These are phyloP conservation scores for Eucalyptus polybractea DNA, from an alignment of 345 rosid genomes.

Conservation along the genomic window DNA sequence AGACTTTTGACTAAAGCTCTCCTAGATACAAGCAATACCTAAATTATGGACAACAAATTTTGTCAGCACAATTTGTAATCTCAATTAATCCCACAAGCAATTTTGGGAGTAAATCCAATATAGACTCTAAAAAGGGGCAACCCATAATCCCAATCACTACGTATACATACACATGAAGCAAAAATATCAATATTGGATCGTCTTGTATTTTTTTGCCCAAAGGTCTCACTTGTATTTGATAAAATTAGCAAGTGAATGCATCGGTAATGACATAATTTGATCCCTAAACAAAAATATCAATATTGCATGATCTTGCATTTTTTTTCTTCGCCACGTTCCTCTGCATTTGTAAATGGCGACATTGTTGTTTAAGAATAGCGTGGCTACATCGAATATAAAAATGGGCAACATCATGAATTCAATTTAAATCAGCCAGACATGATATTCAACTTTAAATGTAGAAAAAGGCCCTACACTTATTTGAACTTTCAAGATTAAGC, in stretches of 20 bases:
- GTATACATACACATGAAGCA: background rate
- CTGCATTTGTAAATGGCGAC: background rate
- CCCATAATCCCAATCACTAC: background rate
- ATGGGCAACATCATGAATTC: background rate
- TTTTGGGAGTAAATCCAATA: background rate
- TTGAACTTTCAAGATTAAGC: background rate
- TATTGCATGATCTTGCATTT: background rate
- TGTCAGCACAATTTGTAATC: background rate
- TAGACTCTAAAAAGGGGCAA: background rate
- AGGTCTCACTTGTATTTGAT: background rate
- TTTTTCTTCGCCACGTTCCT: background rate
- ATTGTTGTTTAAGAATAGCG: background rate
- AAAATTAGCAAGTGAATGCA: background rate
- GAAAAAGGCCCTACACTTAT: background rate
- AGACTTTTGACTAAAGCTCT: background rate
- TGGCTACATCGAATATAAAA: background rate
- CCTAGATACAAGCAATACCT: background rate
- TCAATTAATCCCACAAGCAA: background rate
- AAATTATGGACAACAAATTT: accelerated
- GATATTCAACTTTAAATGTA: background rate
- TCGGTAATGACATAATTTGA: background rate
- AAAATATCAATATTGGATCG: background rate
- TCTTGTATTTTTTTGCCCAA: background rate
- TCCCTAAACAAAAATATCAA: background rate
- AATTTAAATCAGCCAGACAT: background rate